phyloP scores from a whole-genome alignment of 495 filamentous ascomycete genomes.

The Neurospora sp. region DNA sequence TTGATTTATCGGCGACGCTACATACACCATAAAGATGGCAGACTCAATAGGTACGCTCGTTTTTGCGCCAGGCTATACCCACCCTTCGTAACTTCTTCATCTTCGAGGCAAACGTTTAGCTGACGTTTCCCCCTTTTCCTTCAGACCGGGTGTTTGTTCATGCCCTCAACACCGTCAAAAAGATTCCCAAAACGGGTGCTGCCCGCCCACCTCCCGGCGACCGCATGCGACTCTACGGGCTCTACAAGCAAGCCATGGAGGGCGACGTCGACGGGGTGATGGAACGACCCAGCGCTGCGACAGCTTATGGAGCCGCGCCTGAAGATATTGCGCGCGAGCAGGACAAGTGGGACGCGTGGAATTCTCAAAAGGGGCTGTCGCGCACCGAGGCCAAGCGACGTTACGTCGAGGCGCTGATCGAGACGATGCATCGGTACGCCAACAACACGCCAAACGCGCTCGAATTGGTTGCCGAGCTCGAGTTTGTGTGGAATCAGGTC shows the following conservation, averaged over 20 bases:
- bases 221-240: slow-evolving; percentile 84
- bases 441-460: slow-evolving; percentile 73
- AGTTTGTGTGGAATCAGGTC: slow-evolving; percentile 98
- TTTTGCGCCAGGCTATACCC: not conserved
- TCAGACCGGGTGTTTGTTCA: slow-evolving; percentile 96
- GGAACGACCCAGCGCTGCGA: slow-evolving; percentile 56
- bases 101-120: slow-evolving; percentile 1
- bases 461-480: slow-evolving; percentile 84
- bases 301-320: not conserved
- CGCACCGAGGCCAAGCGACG: slow-evolving; percentile 89
- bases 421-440: slow-evolving; percentile 93
- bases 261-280: slow-evolving; percentile 90
- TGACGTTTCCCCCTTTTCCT: slow-evolving; percentile 9
- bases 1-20: not conserved
- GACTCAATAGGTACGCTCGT: slow-evolving; percentile 39
- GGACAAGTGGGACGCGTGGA: slow-evolving; percentile 86
- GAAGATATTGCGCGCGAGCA: slow-evolving; percentile 45
- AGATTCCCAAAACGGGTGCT: slow-evolving; percentile 86
- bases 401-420: slow-evolving; percentile 86
- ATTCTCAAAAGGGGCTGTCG: slow-evolving; percentile 64
- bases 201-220: slow-evolving; percentile 76
- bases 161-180: slow-evolving; percentile 95
- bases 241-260: slow-evolving; percentile 99
- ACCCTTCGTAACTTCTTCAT: not conserved
- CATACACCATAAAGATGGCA: slow-evolving; percentile 25